Evolutionary conservation across 78 protist genomes (phyloP).

Genomic region (Tieghemostelium lacteum): DNA sequence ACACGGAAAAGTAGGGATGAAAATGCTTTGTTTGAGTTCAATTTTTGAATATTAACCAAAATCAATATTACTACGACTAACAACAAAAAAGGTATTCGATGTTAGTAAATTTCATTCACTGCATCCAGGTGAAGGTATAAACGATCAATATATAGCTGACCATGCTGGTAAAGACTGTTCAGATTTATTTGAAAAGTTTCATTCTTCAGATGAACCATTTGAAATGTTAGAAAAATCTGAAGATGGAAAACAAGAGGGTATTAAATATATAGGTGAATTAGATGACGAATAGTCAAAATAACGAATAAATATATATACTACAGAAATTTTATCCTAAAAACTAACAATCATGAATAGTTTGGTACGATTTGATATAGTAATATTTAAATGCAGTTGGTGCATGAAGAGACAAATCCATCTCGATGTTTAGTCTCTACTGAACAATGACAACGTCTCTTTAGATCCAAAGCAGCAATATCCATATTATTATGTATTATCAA

Average conservation of each 20-base stretch:
- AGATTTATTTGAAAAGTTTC: slow-evolving; percentile 71
- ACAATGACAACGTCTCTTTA: slow-evolving; percentile 72
- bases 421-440: slow-evolving; percentile 46
- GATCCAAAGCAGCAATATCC: slow-evolving; percentile 68
- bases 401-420: slow-evolving; percentile 63
- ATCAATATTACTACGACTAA: not conserved
- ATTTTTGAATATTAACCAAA: not conserved
- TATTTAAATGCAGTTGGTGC: slow-evolving; percentile 68
- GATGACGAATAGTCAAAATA: not conserved
- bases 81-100: slow-evolving; percentile 40
- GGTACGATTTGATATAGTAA: too few relatives aligned
- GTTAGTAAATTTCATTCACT: slow-evolving; percentile 38
- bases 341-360: too few relatives aligned
- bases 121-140: slow-evolving; percentile 78
- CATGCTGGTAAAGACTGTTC: slow-evolving; percentile 70
- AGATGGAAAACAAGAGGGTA: slow-evolving; percentile 30
- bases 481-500: slow-evolving; percentile 71
- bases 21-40: too few relatives aligned
- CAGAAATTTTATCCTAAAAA: too few relatives aligned
- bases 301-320: not conserved
- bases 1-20: slow-evolving; percentile 18
- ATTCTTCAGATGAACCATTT: slow-evolving; percentile 46
- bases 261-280: slow-evolving; percentile 65
- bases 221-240: slow-evolving; percentile 57
- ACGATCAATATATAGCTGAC: slow-evolving; percentile 69